Evolutionary conservation across 305 asterid species (phyloP).

Genomic region (Fraxinus paxiana): DNA sequence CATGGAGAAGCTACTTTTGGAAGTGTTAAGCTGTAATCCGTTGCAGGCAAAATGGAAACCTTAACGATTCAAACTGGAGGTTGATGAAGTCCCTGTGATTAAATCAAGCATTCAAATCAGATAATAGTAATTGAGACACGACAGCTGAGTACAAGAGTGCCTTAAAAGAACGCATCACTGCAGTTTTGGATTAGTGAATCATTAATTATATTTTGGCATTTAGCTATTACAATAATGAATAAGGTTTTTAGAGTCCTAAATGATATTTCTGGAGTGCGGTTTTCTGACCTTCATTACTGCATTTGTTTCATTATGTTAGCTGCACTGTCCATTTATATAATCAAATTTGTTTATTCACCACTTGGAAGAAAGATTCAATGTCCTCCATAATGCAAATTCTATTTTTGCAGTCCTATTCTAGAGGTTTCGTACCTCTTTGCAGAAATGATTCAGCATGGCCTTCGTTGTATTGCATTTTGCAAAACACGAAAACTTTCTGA

Average conservation of each 20-base stretch:
- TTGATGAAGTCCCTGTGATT: not conserved
- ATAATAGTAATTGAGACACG: not conserved
- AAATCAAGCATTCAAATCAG: not conserved
- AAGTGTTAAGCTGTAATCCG: not conserved
- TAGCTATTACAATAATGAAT: not conserved
- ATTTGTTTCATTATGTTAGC: constrained; percentile 17
- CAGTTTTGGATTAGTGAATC: not conserved
- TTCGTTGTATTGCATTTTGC: constrained; percentile 93
- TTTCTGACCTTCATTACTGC: not conserved
- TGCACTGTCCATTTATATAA: constrained; percentile 13
- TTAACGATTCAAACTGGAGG: not conserved
- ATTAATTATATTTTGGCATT: not conserved
- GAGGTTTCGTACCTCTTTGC: constrained; percentile 84
- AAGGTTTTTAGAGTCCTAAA: not conserved
- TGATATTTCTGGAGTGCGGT: not conserved
- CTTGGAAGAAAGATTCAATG: constrained; percentile 16
- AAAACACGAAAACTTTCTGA: constrained; percentile 94
- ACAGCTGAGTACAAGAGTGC: not conserved
- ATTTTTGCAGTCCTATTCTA: constrained; percentile 75
- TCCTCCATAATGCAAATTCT: constrained; percentile 11
- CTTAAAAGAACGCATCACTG: not conserved
- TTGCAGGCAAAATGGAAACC: not conserved
- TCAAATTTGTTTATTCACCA: constrained; percentile 14
- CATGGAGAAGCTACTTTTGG: constrained; percentile 2
- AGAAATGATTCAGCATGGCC: constrained; percentile 93